Evolutionary conservation across 495 filamentous ascomycete species (phyloP).

Genomic region (Xylaria curta): DNA sequence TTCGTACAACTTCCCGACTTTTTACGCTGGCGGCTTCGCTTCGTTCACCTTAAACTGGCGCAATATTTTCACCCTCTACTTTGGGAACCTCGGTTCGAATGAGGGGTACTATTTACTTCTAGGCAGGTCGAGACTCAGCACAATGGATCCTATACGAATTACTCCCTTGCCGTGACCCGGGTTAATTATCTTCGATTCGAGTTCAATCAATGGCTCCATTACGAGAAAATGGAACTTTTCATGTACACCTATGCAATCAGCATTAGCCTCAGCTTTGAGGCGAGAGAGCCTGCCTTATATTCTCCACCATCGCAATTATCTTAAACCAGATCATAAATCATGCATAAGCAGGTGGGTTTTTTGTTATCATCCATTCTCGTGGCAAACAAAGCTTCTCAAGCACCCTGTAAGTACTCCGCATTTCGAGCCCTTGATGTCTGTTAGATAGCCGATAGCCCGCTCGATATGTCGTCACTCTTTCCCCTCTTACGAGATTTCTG

Average conservation of each 20-base stretch:
- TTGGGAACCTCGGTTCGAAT: conserved; percentile 6
- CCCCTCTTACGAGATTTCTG: background rate
- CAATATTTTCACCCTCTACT: conserved; percentile 4
- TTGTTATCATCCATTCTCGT: background rate
- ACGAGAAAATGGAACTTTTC: background rate
- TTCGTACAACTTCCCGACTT: conserved; percentile 24
- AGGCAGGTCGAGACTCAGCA: conserved; percentile 7
- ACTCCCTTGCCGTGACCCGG: conserved; percentile 11
- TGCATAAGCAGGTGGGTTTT: background rate
- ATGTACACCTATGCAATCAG: background rate
- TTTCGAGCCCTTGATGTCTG: background rate
- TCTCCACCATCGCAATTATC: background rate
- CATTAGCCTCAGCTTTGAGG: background rate
- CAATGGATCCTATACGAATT: background rate
- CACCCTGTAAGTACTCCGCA: background rate
- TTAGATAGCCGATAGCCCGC: background rate
- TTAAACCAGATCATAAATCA: background rate
- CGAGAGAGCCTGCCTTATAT: background rate
- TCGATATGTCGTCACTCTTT: background rate
- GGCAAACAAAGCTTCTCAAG: background rate
- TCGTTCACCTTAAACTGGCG: conserved; percentile 23
- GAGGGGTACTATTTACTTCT: background rate
- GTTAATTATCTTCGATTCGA: background rate
- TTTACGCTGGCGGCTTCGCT: conserved; percentile 10
- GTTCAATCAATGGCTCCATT: background rate